phyloP scores from a whole-genome alignment of 2,329 filamentous ascomycete species.

The Ophiostoma quercus region DNA sequence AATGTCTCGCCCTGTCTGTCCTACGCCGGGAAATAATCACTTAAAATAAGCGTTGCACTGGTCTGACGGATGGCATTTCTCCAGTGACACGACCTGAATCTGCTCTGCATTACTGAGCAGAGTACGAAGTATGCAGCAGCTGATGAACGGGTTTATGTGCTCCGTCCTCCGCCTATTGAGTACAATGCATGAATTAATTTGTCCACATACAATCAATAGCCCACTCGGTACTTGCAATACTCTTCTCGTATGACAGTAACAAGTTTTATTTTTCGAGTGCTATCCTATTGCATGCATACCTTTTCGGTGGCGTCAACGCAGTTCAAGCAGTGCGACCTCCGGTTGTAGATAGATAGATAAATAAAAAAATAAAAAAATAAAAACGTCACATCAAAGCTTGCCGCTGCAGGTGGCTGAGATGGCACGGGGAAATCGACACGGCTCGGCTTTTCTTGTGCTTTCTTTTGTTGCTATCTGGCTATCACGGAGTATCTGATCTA shows the following conservation, averaged over 20 bases:
- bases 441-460: conserved; percentile 8
- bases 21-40: neutral
- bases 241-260: neutral
- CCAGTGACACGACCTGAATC: neutral
- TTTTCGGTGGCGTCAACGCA: conserved; percentile 8
- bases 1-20: conserved; percentile 8
- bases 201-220: no score
- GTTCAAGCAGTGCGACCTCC: conserved; percentile 9
- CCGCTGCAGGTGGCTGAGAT: conserved; percentile 3
- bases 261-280: no score
- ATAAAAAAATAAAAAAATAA: neutral
- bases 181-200: no score
- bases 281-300: neutral
- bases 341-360: neutral
- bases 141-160: no score
- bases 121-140: no score
- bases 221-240: conserved; percentile 1
- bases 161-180: no score
- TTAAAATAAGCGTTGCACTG: neutral
- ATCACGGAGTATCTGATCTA: neutral
- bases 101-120: neutral
- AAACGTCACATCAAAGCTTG: neutral
- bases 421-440: conserved; percentile 10
- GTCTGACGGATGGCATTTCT: conserved; percentile 15
- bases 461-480: neutral